Base-by-base conservation (phyloP, 177 flowering plant genomes). In the Tripterygium wilfordii region DNA sequence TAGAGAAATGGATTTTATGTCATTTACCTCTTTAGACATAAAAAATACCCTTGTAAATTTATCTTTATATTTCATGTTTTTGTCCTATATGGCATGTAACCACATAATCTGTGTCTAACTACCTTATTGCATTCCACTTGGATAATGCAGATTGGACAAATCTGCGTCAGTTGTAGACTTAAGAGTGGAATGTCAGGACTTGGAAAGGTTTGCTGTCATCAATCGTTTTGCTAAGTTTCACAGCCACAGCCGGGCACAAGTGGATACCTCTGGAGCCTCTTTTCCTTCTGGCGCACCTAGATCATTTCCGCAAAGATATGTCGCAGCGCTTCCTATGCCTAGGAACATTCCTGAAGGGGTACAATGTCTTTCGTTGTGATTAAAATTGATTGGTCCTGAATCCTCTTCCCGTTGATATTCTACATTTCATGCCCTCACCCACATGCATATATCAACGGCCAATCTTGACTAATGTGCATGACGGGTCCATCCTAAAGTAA, bases 151-250 rank as follows among this genome's bases (percentile, higher is more conserved):
- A 54, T 44, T 82, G 77, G 89, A 83, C 53, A 79, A 75, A 55
- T 68, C 79, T 51, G 64, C 75, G 15, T 79, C 89, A 50, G 38
- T 84, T 17, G 32, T 73, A 53, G 96, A 87, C 47, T 36, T 82
- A 48, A 67, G 77, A 69, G 57, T 76, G 63, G 96, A 84, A 40
- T 66, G 78, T 48, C 85, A 83, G 62, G 96, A 87, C 54, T 53
- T 79, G 13, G 92, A 84, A 66, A 77, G 64, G 61, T 70, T 78
- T 43, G 74, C 87, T 15, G 68, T 82, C 23, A 79, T 82, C 58
- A 83, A 83, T 49, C 84, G 96, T 19, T 84, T 82, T 69, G 89
- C 87, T 26, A 87, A 62, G 65, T 83, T 87, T 63, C 91, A 83
- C 63, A 72, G 84, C 4, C 91, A 83, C 63, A 72, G 84, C 4